Evolutionary conservation across 345 rosid genomes (phyloP), one percentile per base, ranked within the genome.

Genomic region (Lumnitzera littorea): DNA sequence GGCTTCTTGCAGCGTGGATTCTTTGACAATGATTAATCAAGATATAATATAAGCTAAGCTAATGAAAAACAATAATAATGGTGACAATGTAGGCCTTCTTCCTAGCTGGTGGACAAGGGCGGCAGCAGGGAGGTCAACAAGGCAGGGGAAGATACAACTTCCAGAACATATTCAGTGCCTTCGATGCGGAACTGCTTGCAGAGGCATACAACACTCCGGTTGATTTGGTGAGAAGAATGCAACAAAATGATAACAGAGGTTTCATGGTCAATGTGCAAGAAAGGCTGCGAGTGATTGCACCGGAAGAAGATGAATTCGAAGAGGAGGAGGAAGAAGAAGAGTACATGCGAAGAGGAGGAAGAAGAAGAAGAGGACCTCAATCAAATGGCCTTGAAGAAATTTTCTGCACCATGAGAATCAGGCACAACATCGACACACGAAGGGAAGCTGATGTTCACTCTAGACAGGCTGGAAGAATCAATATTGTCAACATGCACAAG

Each of bases 371-470:
- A 13, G 46, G 56, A 16, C 17, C 10, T 24, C 52, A 13, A 13
- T 11, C 13, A 13, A 72, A 76, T 24, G 74, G 80, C 16, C 12
- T 68, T 13, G 74, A 76, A 25, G 76, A 76, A 56, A 62, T 67
- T 6, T 65, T 68, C 60, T 76, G 76, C 72, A 72, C 58, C 69
- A 62, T 62, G 71, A 65, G 29, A 56, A 48, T 72, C 48, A 72
- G 54, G 61, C 74, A 68, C 15, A 75, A 72, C 67, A 56, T 62
- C 9, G 74, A 67, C 46, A n/a, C n/a, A 11, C 53, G 56, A 5
- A 57, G 69, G 53, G 63, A 72, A 17, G 62, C 80, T 3, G 77
- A 72, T 47, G 36, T 69, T 29, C 64, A 29, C 74, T 59, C 67
- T 41, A 56, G 69, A 48, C 67, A 76, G 43, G 80, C 74, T 3